Conservation (phyloP, 1,284 basidiomycete species). For the Malassezia psittaci region DNA sequence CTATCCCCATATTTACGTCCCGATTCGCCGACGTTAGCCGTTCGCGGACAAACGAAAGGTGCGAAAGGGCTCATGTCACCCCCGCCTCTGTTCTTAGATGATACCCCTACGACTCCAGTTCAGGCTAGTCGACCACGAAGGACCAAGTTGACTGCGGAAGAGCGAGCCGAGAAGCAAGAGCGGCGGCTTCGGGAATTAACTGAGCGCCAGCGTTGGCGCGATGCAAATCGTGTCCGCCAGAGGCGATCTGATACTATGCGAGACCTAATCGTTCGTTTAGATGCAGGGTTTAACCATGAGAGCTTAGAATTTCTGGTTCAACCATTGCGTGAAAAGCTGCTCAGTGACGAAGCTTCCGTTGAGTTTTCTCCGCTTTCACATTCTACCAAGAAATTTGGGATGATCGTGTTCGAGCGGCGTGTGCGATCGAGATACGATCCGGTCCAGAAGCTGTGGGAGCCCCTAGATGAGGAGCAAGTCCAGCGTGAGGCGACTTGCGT, state of each 20-base stretch:
- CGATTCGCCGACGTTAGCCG: conserved; percentile 1
- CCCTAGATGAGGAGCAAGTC: conserved; percentile 7
- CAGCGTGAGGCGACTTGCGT: conserved; percentile 5
- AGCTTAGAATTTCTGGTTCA: neutral
- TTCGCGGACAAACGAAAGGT: neutral
- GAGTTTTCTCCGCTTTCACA: neutral
- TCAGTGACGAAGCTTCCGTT: neutral
- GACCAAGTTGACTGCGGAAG: neutral
- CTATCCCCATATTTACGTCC: no score
- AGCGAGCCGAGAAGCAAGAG: neutral
- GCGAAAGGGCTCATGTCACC: no score
- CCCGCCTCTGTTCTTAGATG: no score
- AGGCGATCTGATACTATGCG: conserved; percentile 13
- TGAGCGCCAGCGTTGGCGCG: conserved; percentile 8
- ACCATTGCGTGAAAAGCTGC: neutral
- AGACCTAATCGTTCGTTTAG: conserved; percentile 10
- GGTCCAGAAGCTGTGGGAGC: conserved; percentile 11
- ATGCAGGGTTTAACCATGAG: neutral
- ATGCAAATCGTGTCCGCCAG: conserved; percentile 14
- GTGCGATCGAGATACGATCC: conserved; percentile 14
- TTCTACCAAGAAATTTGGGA: neutral
- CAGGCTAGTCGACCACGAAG: neutral
- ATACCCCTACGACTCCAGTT: no score
- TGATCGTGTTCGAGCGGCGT: conserved; percentile 5
- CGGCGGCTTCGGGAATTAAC: neutral